These are phyloP conservation scores for Lasiodiplodia sp. DNA, from an alignment of 2,329 filamentous ascomycete genomes.

Conservation along the genomic window DNA sequence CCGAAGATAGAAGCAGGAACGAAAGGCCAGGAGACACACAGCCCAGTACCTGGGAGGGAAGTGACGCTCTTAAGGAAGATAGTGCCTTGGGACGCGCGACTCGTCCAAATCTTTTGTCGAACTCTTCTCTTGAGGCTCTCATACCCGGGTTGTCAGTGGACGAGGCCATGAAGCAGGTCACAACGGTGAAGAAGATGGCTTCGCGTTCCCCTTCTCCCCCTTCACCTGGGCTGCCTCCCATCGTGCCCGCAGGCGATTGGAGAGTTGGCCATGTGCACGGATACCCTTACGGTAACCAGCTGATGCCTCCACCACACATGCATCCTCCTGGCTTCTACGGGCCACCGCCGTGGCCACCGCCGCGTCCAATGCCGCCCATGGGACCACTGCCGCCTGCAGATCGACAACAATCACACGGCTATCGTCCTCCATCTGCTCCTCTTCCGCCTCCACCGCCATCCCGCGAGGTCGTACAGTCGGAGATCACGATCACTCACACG, in stretches of 20 bases:
- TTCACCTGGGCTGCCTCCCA: not conserved
- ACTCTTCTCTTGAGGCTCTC: slow-evolving; percentile 1
- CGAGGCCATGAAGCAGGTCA: not conserved
- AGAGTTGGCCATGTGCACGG: not conserved
- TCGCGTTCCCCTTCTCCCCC: slow-evolving; percentile 2
- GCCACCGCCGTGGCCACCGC: not conserved
- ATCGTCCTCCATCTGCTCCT: not conserved
- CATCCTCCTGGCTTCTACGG: not conserved
- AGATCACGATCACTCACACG: slow-evolving; percentile 28
- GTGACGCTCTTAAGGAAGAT: not conserved
- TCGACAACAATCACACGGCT: not conserved
- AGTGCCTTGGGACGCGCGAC: not conserved
- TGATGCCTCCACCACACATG: slow-evolving; percentile 1
- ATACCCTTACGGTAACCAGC: not conserved
- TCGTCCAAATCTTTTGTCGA: not conserved
- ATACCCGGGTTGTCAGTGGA: slow-evolving; percentile 14
- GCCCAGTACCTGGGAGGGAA: not conserved
- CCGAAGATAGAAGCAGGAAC: not conserved
- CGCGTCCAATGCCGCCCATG: not conserved
- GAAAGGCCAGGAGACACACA: not conserved
- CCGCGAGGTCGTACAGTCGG: slow-evolving; percentile 25
- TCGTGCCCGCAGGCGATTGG: not conserved
- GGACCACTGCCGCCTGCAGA: not conserved
- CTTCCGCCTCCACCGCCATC: not conserved
- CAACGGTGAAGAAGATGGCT: slow-evolving; percentile 1